Base-by-base conservation (phyloP, 1,284 basidiomycete species). In the Melanopsichium pennsylvanicum region DNA sequence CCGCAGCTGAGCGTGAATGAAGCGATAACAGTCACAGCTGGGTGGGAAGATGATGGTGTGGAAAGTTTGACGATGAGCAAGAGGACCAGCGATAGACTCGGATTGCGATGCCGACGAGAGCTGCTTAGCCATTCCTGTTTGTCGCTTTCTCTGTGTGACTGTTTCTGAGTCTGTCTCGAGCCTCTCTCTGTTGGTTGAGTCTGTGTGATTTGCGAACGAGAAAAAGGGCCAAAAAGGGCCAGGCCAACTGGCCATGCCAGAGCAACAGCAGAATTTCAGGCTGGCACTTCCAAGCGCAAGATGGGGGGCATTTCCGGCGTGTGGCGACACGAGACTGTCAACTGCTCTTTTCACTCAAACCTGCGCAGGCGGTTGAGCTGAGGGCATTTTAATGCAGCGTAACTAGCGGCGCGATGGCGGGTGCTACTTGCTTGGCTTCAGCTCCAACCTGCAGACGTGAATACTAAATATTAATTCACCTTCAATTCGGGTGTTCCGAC, bases 1-100 rank as follows among this genome's bases (percentile, higher is more conserved):
- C 33, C 41, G 49, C 29, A 35, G 41, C 27, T 37, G 57, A 40
- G 45, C 18, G 34, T 25, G 34, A 27, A 37, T 22, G 29, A 19
- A 25, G 27, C 35, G 32, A 34, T 27, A 33, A 23, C 27, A 37
- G 22, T 43, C 44, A 54, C 58, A 41, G 45, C 45, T 40, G 35
- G 39, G 31, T 38, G 21, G 27, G 22, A 34, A 27, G 46, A 40
- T 44, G 50, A 39, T 60, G 58, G 50, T 60, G 58, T 44, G 19
- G 37, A 44, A 41, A 60, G 22, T 35, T 21, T 16, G 36, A 49
- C 13, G 19, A 6, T 25, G 21, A 15, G 18, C 13, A 4, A 7
- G 21, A 22, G 11, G 16, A 19, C 12, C 21, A 36, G 22, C 26
- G 50, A 54, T 54, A 36, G 35, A 43, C 40, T 54, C 44, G 37